A percentile compares a stretch with the other conserved stretches of the same genome.
These are phyloP conservation scores for Amanita rubescens DNA, from an alignment of 768 basidiomycete genomes.

Conservation along the genomic window DNA sequence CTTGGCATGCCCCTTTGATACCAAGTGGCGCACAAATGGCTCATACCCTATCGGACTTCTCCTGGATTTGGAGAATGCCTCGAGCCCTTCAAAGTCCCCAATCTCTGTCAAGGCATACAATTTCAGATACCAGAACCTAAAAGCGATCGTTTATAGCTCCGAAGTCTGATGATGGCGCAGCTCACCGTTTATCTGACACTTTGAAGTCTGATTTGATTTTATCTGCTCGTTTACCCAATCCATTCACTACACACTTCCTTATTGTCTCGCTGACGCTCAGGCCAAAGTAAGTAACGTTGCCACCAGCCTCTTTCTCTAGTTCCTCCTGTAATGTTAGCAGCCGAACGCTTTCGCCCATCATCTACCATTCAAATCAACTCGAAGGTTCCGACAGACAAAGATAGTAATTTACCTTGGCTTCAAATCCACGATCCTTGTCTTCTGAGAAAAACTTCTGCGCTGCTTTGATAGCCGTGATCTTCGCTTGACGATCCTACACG, in stretches of 20 bases:
- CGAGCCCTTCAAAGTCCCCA: constrained; percentile 81
- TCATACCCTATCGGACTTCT: constrained; percentile 96
- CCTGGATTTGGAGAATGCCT: constrained; percentile 78
- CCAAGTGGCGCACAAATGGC: constrained; percentile 74
- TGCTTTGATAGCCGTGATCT: constrained; percentile 63
- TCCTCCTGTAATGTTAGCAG: constrained; percentile 80
- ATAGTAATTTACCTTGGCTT: constrained; percentile 62
- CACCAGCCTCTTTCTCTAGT: constrained; percentile 78
- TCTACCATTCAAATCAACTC: constrained; percentile 36
- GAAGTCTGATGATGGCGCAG: neutral
- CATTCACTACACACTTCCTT: constrained; percentile 65
- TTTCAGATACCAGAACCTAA: constrained; percentile 92
- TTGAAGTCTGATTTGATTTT: constrained; percentile 86
- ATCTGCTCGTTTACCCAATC: constrained; percentile 83
- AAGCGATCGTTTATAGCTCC: neutral
- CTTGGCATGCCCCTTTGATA: constrained; percentile 62
- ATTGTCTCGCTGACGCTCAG: constrained; percentile 86
- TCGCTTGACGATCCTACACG: constrained; percentile 62
- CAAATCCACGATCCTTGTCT: constrained; percentile 86
- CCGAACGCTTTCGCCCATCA: constrained; percentile 80
- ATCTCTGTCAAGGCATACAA: constrained; percentile 72
- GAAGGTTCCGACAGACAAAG: neutral
- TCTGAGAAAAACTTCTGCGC: constrained; percentile 94
- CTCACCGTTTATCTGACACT: constrained; percentile 89
- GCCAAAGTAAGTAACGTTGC: constrained; percentile 75